Evolutionary conservation across 352 stramenopile genomes (phyloP).

Genomic region (Pythium monospermum): DNA sequence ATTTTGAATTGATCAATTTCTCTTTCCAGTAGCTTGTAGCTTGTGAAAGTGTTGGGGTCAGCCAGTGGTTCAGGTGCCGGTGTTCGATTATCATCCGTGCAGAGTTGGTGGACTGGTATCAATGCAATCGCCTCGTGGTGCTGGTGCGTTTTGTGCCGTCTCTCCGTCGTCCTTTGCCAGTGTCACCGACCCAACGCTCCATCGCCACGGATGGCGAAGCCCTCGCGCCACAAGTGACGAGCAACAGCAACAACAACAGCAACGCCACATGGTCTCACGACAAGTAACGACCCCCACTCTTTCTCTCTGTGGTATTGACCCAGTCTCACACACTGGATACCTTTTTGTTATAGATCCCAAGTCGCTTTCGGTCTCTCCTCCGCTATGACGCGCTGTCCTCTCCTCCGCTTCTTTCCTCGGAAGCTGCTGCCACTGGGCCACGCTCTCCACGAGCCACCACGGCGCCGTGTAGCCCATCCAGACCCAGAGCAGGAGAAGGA

Average conservation of each 20-base stretch:
- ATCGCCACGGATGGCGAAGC: slow-evolving; percentile 48
- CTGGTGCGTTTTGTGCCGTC: neutral
- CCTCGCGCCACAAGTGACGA: slow-evolving; percentile 23
- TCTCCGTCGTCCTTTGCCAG: slow-evolving; percentile 38
- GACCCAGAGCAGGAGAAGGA: slow-evolving; percentile 1
- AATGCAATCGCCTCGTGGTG: too few relatives aligned
- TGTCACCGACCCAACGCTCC: slow-evolving; percentile 50
- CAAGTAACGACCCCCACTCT: too few relatives aligned
- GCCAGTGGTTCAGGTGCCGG: neutral
- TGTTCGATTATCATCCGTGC: neutral
- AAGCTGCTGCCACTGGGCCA: neutral
- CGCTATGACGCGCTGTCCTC: slow-evolving; percentile 16
- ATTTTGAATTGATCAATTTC: too few relatives aligned
- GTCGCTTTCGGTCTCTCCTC: slow-evolving; percentile 29
- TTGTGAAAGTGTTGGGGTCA: too few relatives aligned
- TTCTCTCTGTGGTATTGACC: too few relatives aligned
- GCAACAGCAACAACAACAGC: too few relatives aligned
- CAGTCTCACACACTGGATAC: too few relatives aligned
- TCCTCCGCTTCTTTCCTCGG: neutral
- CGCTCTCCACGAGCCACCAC: neutral
- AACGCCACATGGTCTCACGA: too few relatives aligned
- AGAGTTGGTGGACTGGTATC: neutral
- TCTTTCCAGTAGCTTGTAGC: too few relatives aligned
- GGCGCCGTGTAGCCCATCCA: neutral
- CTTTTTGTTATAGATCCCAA: slow-evolving; percentile 28